Percentiles rank a stretch among this genome's conserved stretches.
These are phyloP conservation scores for Ceratobasidium sp. DNA, from an alignment of 1,284 basidiomycete species.

Conservation along the genomic window DNA sequence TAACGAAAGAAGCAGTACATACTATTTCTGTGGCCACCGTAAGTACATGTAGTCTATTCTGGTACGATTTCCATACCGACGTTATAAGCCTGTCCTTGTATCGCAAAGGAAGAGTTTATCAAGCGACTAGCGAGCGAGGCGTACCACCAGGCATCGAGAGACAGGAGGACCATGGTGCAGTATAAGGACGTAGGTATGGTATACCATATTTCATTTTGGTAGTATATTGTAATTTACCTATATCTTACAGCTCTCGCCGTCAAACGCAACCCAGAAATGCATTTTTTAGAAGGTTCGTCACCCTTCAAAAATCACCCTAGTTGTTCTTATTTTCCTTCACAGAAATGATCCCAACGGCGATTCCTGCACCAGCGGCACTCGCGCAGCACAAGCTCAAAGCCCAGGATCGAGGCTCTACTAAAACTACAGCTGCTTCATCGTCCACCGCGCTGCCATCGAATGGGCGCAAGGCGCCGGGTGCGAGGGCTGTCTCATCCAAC, in stretches of 20 bases:
- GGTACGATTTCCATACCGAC: neutral
- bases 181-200: slow-evolving; percentile 70
- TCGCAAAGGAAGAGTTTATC: slow-evolving; percentile 69
- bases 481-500: neutral
- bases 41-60: slow-evolving; percentile 11
- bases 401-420: neutral
- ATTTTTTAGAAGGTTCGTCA: slow-evolving; percentile 68
- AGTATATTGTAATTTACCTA: slow-evolving; percentile 6
- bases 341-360: slow-evolving; percentile 43
- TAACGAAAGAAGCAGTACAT: slow-evolving; percentile 74
- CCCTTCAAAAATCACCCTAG: neutral
- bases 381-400: slow-evolving; percentile 36
- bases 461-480: slow-evolving; percentile 13
- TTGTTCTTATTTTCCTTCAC: neutral
- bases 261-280: slow-evolving; percentile 71
- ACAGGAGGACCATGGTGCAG: slow-evolving; percentile 71
- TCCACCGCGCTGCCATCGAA: slow-evolving; percentile 2
- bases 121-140: slow-evolving; percentile 66
- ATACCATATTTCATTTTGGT: neutral
- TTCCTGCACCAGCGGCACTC: slow-evolving; percentile 40
- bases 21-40: slow-evolving; percentile 73
- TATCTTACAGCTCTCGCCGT: slow-evolving; percentile 61
- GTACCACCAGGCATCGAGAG: slow-evolving; percentile 65
- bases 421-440: neutral
- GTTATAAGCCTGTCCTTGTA: neutral